phyloP scores from a whole-genome alignment of 2,329 filamentous ascomycete genomes.

The Fusarium incarnatum region DNA sequence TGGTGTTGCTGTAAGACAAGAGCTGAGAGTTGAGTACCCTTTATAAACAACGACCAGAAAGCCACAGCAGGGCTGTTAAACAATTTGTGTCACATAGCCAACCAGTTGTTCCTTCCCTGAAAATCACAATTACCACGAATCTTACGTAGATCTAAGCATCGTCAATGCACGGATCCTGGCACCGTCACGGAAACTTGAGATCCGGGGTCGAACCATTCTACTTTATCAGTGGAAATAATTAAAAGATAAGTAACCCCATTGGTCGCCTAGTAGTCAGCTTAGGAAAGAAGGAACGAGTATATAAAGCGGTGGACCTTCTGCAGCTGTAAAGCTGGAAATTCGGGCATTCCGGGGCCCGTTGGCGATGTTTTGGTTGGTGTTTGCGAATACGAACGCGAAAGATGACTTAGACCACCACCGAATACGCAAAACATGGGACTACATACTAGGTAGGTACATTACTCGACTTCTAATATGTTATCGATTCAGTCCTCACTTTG shows the following conservation, averaged over 20 bases:
- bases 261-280: neutral
- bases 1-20: neutral
- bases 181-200: conserved; percentile 30
- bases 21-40: neutral
- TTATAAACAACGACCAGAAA: neutral
- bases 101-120: conserved; percentile 4
- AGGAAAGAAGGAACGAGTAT: neutral
- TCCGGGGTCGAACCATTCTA: conserved; percentile 37
- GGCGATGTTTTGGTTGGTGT: neutral
- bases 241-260: conserved; percentile 11
- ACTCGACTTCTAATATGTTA: conserved; percentile 21
- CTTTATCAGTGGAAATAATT: neutral
- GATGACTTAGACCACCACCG: neutral
- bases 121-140: neutral
- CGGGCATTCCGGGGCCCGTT: conserved; percentile 23
- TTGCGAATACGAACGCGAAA: conserved; percentile 34
- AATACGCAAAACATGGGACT: conserved; percentile 10
- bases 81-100: neutral
- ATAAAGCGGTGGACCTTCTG: conserved; percentile 7
- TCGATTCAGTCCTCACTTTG: conserved; percentile 20
- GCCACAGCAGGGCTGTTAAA: neutral
- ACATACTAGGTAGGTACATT: neutral
- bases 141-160: neutral
- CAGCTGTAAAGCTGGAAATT: neutral
- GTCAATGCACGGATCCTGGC: conserved; percentile 22